A percentile compares a stretch with the other conserved stretches of the same genome.
phyloP scores from a whole-genome alignment of 140 eudicot genomes.

The Stevia rebaudiana region DNA sequence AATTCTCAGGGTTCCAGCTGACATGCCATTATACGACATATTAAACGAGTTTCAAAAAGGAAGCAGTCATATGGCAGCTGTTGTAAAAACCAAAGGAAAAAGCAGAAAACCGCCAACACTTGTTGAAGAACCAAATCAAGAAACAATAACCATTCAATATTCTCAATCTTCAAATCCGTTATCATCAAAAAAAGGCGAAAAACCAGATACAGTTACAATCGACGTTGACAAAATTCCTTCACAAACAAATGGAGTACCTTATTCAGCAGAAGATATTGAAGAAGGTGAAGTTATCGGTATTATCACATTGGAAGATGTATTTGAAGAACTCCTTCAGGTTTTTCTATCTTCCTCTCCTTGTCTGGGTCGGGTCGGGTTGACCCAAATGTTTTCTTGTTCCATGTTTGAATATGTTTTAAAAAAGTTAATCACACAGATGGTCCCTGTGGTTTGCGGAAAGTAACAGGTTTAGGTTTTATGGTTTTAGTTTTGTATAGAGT shows the following conservation, averaged over 20 bases:
- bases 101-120: constrained; percentile 36
- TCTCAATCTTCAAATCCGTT: constrained; percentile 38
- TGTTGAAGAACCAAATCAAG: constrained; percentile 43
- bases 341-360: background rate
- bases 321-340: constrained; percentile 97
- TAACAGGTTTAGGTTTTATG: too few species aligned
- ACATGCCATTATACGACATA: constrained; percentile 96
- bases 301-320: constrained; percentile 92
- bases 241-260: constrained; percentile 33
- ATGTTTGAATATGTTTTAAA: too few species aligned
- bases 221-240: constrained; percentile 52
- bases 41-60: constrained; percentile 96
- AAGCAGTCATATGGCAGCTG: constrained; percentile 99
- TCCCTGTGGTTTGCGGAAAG: too few species aligned
- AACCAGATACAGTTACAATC: constrained; percentile 41
- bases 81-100: constrained; percentile 68
- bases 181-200: constrained; percentile 38
- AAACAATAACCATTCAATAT: constrained; percentile 18
- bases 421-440: too few species aligned
- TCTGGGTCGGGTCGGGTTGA: background rate
- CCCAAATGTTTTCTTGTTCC: too few species aligned
- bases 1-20: constrained; percentile 79
- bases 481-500: too few species aligned
- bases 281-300: constrained; percentile 92
- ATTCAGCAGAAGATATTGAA: constrained; percentile 48